Evolutionary conservation across 2,329 filamentous ascomycete species (phyloP).

Genomic region (Tolypocladium tundrense): DNA sequence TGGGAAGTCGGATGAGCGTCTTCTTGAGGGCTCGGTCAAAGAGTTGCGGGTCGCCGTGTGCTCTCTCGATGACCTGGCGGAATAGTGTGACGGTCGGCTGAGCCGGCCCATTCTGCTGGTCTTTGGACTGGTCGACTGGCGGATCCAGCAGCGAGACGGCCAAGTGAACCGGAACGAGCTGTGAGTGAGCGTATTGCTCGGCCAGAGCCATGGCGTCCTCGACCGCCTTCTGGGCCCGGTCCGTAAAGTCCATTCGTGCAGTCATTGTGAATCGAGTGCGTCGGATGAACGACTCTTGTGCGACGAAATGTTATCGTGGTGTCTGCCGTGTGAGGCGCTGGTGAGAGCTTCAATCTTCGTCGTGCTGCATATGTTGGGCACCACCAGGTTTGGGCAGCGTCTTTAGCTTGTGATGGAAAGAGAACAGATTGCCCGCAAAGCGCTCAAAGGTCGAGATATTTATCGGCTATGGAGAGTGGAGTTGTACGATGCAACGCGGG

Average conservation of each 20-base stretch:
- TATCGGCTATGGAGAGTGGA: background rate
- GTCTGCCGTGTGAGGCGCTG: background rate
- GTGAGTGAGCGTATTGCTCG: slow-evolving; percentile 81
- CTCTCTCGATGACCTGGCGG: slow-evolving; percentile 86
- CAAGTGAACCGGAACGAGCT: slow-evolving; percentile 83
- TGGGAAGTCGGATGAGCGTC: slow-evolving; percentile 77
- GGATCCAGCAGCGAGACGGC: slow-evolving; percentile 74
- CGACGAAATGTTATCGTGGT: background rate
- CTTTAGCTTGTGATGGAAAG: background rate
- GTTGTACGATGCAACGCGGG: background rate
- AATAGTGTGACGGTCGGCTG: slow-evolving; percentile 65
- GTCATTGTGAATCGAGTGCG: slow-evolving; percentile 42
- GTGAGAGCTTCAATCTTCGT: background rate
- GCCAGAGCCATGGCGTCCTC: slow-evolving; percentile 81
- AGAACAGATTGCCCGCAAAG: background rate
- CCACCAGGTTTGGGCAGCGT: background rate
- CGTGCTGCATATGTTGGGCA: background rate
- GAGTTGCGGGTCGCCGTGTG: slow-evolving; percentile 82
- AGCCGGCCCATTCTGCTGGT: slow-evolving; percentile 68
- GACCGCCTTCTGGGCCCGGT: slow-evolving; percentile 81
- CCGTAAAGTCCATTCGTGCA: slow-evolving; percentile 83
- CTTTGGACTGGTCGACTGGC: slow-evolving; percentile 65
- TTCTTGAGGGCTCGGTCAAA: slow-evolving; percentile 90
- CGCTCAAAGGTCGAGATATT: background rate
- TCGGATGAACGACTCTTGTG: background rate